phyloP scores from a whole-genome alignment of 192 early-diverging fungal species.

The Backusella sp. region DNA sequence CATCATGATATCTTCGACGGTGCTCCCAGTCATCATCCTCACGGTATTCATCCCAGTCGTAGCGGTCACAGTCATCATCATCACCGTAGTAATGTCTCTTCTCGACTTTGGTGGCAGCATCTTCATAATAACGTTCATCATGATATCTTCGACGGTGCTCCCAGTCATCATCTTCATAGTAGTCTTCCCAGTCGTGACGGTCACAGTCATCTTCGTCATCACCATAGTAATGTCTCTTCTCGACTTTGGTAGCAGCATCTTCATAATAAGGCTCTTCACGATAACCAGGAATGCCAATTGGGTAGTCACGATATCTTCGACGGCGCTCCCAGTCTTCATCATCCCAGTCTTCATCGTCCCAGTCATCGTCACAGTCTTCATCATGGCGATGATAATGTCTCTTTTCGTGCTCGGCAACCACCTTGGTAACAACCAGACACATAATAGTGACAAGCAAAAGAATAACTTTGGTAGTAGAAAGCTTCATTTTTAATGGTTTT shows the following conservation, averaged over 20 bases:
- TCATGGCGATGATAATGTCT: background rate
- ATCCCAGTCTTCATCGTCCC: background rate
- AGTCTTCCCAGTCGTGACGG: background rate
- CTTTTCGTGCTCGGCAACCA: background rate
- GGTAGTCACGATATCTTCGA: no score
- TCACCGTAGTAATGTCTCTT: background rate
- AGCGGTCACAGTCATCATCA: background rate
- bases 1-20: no score
- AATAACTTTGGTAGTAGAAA: background rate
- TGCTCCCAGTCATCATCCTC: background rate
- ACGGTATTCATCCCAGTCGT: background rate
- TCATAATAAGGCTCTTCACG: no score
- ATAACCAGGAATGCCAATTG: no score
- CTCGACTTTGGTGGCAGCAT: background rate
- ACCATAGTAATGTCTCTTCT: background rate
- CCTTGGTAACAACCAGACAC: background rate
- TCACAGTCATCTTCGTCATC: background rate
- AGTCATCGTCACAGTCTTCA: background rate
- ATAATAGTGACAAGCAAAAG: background rate
- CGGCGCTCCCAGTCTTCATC: background rate
- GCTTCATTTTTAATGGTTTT: background rate
- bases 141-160: background rate
- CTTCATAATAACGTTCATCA: no score
- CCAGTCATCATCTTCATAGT: background rate
- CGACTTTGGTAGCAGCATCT: background rate